Evolutionary conservation across 139 green algal species (phyloP).

Genomic region (Picochlorum sp.): DNA sequence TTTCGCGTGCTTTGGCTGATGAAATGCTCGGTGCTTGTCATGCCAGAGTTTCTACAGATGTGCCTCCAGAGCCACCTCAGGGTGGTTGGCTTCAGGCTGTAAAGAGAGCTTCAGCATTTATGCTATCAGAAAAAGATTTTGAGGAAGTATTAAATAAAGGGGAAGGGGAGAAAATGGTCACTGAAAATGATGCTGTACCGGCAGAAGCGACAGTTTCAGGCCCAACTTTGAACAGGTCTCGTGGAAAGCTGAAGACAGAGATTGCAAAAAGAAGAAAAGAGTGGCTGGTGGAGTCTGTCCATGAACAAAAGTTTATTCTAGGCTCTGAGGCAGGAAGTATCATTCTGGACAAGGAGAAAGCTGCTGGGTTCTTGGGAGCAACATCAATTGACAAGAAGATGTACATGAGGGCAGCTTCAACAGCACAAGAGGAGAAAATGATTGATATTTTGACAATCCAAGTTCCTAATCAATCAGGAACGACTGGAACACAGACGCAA

Average conservation of each 20-base stretch:
- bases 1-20: neutral
- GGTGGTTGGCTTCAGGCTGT: neutral
- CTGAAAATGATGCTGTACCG: no score
- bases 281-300: slow-evolving; percentile 2
- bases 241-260: neutral
- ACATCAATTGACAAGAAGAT: slow-evolving; percentile 9
- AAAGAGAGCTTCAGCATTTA: neutral
- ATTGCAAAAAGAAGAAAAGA: neutral
- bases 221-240: neutral
- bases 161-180: neutral
- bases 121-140: neutral
- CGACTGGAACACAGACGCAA: no score
- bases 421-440: neutral
- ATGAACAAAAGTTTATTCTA: slow-evolving; percentile 3
- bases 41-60: slow-evolving; percentile 1
- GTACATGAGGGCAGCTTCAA: neutral
- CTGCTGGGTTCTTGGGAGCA: neutral
- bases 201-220: neutral
- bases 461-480: no score
- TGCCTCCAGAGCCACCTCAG: slow-evolving; percentile 1
- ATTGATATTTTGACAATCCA: no score
- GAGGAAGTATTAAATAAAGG: neutral
- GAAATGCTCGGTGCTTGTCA: neutral
- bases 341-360: slow-evolving; percentile 3
- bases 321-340: slow-evolving; percentile 3